These are phyloP conservation scores for Phytophthora nicotianae DNA, from an alignment of 352 stramenopile genomes.

Conservation along the genomic window DNA sequence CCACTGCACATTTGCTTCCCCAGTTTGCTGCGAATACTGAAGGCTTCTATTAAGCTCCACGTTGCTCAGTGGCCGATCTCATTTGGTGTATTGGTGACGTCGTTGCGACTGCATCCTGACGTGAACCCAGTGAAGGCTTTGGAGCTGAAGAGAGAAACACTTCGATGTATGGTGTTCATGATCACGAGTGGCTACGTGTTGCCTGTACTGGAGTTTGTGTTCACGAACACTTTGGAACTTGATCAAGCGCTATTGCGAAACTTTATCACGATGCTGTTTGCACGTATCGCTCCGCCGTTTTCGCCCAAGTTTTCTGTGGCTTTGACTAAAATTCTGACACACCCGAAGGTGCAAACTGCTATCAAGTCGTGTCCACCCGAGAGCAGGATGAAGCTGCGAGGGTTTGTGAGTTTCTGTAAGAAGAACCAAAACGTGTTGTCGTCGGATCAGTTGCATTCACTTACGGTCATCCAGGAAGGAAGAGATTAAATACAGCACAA, in stretches of 20 bases:
- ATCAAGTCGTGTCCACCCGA: constrained; percentile 81
- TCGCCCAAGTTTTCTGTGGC: constrained; percentile 77
- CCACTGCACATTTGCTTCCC: constrained; percentile 88
- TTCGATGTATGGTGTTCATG: constrained; percentile 89
- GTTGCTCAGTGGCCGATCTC: constrained; percentile 83
- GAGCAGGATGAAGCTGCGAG: constrained; percentile 74
- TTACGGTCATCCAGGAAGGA: constrained; percentile 56
- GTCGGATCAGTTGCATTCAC: constrained; percentile 67
- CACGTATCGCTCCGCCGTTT: constrained; percentile 74
- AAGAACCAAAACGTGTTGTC: constrained; percentile 65
- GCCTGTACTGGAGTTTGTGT: constrained; percentile 84
- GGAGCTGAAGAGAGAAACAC: constrained; percentile 82
- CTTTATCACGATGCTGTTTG: constrained; percentile 84
- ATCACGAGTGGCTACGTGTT: constrained; percentile 88
- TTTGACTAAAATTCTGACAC: constrained; percentile 75
- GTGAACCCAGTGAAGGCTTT: constrained; percentile 87
- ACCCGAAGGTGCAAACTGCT: constrained; percentile 85
- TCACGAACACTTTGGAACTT: constrained; percentile 77
- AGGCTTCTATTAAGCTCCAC: constrained; percentile 79
- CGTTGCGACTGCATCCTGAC: constrained; percentile 72
- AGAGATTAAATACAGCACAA: constrained; percentile 20
- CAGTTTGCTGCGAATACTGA: constrained; percentile 77
- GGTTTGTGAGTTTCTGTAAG: constrained; percentile 72
- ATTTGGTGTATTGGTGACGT: constrained; percentile 81
- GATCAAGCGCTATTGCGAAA: constrained; percentile 86